Conservation (phyloP, 306 rosid species). For the Medicago lupulina region DNA sequence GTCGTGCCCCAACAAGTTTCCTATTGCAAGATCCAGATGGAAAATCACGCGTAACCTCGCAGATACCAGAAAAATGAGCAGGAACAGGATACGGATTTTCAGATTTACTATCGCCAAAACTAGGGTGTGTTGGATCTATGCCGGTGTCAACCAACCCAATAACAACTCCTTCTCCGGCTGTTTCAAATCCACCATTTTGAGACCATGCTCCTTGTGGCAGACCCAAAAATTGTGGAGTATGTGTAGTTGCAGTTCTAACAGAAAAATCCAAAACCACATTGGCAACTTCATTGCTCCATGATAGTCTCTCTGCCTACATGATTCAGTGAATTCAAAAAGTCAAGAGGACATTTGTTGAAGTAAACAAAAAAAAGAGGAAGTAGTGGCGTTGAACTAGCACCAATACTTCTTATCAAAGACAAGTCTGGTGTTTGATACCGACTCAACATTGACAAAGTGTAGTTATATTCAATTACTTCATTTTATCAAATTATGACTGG, state of each 20-base stretch:
- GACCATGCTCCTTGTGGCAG: constrained; percentile 92
- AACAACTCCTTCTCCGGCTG: constrained; percentile 91
- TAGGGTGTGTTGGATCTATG: constrained; percentile 89
- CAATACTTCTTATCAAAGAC: background rate
- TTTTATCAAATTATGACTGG: background rate
- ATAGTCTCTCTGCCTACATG: constrained; percentile 78
- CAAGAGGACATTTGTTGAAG: constrained; percentile 11
- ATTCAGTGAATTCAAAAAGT: constrained; percentile 40
- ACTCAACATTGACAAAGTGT: background rate
- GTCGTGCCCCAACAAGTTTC: constrained; percentile 97
- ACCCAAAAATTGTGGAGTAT: constrained; percentile 96
- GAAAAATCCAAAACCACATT: constrained; percentile 88
- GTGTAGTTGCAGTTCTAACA: constrained; percentile 93
- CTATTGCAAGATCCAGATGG: constrained; percentile 98
- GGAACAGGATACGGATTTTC: constrained; percentile 78
- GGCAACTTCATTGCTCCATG: constrained; percentile 81
- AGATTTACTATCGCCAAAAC: constrained; percentile 66
- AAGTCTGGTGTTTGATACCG: background rate
- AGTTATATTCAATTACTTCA: background rate
- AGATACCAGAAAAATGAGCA: constrained; percentile 78
- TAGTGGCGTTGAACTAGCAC: background rate
- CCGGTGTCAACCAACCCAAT: constrained; percentile 95
- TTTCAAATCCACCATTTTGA: constrained; percentile 81
- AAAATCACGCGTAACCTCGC: constrained; percentile 95
- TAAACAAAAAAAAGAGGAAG: background rate